Conservation (phyloP, 495 filamentous ascomycete species). For the Xylaria nigripes region DNA sequence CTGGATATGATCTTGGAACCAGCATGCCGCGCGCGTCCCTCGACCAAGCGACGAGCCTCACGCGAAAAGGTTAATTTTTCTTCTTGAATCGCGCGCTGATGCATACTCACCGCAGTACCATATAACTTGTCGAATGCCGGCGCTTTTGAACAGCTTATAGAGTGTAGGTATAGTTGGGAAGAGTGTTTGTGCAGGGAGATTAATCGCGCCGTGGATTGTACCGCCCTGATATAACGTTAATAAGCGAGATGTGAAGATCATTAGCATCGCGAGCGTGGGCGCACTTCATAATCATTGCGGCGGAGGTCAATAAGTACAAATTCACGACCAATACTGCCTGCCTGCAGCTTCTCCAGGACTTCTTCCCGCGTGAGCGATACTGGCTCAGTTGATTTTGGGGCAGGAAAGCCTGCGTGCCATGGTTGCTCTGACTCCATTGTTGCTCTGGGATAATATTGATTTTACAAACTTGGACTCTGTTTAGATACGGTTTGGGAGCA, state of each 20-base stretch:
- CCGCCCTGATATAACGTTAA: conserved; percentile 45
- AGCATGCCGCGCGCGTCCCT: conserved; percentile 52
- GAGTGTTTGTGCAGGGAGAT: conserved; percentile 62
- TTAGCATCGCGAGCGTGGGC: background rate
- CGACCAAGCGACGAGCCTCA: conserved; percentile 57
- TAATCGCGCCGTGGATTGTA: conserved; percentile 58
- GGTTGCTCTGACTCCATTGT: conserved; percentile 1
- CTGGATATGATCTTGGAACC: conserved; percentile 57
- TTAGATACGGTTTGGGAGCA: too few species aligned
- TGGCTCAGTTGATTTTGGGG: conserved; percentile 5
- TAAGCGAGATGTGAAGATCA: background rate
- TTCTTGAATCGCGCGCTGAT: background rate
- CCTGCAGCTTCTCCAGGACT: conserved; percentile 20
- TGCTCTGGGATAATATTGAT: background rate
- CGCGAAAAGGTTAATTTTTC: background rate
- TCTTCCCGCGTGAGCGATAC: conserved; percentile 23
- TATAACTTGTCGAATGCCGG: conserved; percentile 45
- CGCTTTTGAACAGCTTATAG: conserved; percentile 45
- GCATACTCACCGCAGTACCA: conserved; percentile 58
- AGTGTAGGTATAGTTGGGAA: conserved; percentile 50
- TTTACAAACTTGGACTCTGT: too few species aligned
- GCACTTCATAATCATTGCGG: conserved; percentile 53
- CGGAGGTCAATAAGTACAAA: conserved; percentile 59
- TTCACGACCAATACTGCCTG: conserved; percentile 31
- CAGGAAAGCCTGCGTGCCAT: conserved; percentile 8